Conservation (phyloP, 2,329 filamentous ascomycete species). For the Fusarium sororula region DNA sequence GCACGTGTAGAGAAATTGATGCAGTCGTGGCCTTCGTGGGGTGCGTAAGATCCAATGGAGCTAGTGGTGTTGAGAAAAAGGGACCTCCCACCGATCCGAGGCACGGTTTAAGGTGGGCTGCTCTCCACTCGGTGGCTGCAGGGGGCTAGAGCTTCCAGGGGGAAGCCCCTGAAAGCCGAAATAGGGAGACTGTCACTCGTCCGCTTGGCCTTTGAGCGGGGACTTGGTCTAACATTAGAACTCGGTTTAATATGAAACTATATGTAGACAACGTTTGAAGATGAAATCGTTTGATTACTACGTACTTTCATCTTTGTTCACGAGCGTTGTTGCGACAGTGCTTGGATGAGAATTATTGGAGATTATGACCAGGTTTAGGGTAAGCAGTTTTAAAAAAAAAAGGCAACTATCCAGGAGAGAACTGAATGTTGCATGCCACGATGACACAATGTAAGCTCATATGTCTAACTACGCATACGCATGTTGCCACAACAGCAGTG, state of each 20-base stretch:
- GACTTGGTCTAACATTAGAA: neutral
- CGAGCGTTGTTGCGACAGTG: no score
- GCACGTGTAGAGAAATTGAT: constrained; percentile 10
- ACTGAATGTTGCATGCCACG: neutral
- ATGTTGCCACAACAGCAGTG: neutral
- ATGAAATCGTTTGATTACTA: neutral
- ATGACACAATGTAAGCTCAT: neutral
- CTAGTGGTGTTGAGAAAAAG: constrained; percentile 39
- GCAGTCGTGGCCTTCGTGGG: constrained; percentile 42
- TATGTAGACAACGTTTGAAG: neutral
- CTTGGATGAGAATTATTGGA: neutral
- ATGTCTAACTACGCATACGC: neutral
- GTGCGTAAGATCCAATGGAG: constrained; percentile 5
- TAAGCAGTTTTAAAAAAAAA: neutral
- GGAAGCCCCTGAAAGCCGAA: constrained; percentile 34
- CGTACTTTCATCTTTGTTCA: neutral
- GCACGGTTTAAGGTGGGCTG: constrained; percentile 21
- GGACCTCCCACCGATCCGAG: constrained; percentile 31
- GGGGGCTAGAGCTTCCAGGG: constrained; percentile 24
- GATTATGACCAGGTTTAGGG: neutral
- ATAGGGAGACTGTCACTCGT: constrained; percentile 34
- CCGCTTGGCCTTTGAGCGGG: neutral
- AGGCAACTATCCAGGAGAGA: neutral
- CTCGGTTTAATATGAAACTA: neutral
- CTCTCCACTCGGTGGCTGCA: constrained; percentile 13